Evolutionary conservation across 179 eudicot species (phyloP), one percentile per base, ranked within the genome.

Genomic region (Silene noctiflora): DNA sequence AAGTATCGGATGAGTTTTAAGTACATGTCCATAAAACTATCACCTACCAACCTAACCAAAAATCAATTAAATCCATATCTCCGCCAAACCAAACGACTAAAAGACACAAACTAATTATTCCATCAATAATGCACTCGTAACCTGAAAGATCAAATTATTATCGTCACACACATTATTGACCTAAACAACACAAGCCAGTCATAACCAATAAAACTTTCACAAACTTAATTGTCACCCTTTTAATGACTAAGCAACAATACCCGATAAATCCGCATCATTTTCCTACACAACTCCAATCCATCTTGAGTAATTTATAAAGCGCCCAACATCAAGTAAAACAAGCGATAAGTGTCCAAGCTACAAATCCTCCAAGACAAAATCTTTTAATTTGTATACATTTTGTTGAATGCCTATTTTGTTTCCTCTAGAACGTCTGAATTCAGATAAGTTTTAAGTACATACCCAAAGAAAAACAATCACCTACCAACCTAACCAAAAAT

Each of bases 161-260:
- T 29, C 42, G 1, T 66, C 69, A 29, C 19, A 13, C 19, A 42
- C 55, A 69, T 22, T 20, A 46, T 31, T 29, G 31, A 44, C 55
- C 58, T 44, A 44, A 69, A 69, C 55, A 20, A 71, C 62, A 53
- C 42, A 70, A 46, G 55, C 73, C 73, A 46, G 13, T 51, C 60
- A 2, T 17, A 69, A 14, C 53, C 12, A 44, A 20, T 17, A 8
- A 22, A 66, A 20, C 25, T 71, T 73, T 71, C 56, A 19, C 44
- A 46, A 72, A 63, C 22, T 19, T 1, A 39, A 72, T 46, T 73
- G 51, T 42, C 67, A 61, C 46, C 13, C 22, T 61, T 33, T 73
- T 27, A 42, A 67, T 67, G 58, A 27, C 14, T 8, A 46, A 31
- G 16, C 53, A 13, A 46, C 29, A 20, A 68, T 0, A 27, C 33